A percentile compares a stretch with the other conserved stretches of the same genome.
phyloP scores from a whole-genome alignment of 139 green algal genomes.

The Nannochloris sp. region DNA sequence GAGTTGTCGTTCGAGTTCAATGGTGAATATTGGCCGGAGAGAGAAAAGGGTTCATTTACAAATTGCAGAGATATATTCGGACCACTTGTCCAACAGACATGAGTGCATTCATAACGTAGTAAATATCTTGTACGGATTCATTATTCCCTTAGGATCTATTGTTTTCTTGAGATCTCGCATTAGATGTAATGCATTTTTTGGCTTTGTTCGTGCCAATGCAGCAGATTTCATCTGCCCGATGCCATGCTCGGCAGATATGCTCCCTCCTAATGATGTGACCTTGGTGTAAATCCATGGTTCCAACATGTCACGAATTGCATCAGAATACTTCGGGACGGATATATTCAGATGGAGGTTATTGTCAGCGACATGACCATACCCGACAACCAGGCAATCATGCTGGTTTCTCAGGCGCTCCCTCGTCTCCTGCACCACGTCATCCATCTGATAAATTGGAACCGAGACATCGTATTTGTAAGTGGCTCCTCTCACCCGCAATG shows the following conservation, averaged over 20 bases:
- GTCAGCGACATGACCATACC: slow-evolving; percentile 94
- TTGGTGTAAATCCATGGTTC: slow-evolving; percentile 97
- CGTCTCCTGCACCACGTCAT: slow-evolving; percentile 72
- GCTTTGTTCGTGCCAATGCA: slow-evolving; percentile 70
- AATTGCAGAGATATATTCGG: slow-evolving; percentile 65
- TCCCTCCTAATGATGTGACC: slow-evolving; percentile 50
- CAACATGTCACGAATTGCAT: slow-evolving; percentile 47
- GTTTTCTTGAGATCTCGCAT: slow-evolving; percentile 80
- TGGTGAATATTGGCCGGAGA: slow-evolving; percentile 56
- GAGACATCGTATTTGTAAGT: slow-evolving; percentile 88
- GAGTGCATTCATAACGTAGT: not conserved
- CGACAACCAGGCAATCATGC: slow-evolving; percentile 45
- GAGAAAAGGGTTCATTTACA: slow-evolving; percentile 32
- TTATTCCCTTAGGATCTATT: slow-evolving; percentile 79
- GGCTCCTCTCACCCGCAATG: slow-evolving; percentile 50
- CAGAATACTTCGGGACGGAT: slow-evolving; percentile 32
- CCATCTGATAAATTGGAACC: slow-evolving; percentile 46
- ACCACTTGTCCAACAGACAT: not conserved
- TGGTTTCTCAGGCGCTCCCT: slow-evolving; percentile 36
- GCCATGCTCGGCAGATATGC: slow-evolving; percentile 93
- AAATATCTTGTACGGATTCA: slow-evolving; percentile 97
- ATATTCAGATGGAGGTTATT: slow-evolving; percentile 97
- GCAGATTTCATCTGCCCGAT: slow-evolving; percentile 86
- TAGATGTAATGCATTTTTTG: slow-evolving; percentile 44
- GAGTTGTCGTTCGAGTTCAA: slow-evolving; percentile 29